phyloP scores from a whole-genome alignment of 805 yeast genomes.

The Cyberlindnera samutprakarnensis region DNA sequence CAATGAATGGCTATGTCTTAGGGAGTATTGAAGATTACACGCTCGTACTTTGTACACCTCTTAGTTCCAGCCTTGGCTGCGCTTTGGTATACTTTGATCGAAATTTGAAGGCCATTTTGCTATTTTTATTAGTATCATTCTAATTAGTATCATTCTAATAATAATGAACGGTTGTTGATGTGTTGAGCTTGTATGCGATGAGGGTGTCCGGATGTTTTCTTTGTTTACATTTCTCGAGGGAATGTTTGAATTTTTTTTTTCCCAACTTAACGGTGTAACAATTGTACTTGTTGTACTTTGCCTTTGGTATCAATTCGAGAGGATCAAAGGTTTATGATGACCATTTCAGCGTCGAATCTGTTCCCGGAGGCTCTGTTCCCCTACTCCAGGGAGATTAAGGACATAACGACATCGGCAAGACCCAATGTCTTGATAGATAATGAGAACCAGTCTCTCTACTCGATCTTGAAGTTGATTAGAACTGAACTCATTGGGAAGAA shows the following conservation, averaged over 20 bases:
- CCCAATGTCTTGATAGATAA: conserved; percentile 18
- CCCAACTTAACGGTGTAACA: too few relatives aligned
- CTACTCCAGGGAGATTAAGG: conserved; percentile 15
- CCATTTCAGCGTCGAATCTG: conserved; percentile 2
- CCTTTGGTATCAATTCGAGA: too few relatives aligned
- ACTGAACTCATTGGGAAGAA: conserved; percentile 13
- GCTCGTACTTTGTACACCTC: too few relatives aligned
- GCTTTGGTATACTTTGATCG: too few relatives aligned
- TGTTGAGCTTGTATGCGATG: not conserved
- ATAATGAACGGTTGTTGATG: not conserved
- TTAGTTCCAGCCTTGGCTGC: too few relatives aligned
- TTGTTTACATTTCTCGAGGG: conserved; percentile 2
- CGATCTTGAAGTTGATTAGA: conserved; percentile 17
- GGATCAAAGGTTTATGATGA: too few relatives aligned
- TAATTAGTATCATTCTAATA: too few relatives aligned
- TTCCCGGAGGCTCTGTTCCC: conserved; percentile 17
- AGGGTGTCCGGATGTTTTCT: not conserved
- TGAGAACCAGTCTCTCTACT: conserved; percentile 15
- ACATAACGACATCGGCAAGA: conserved; percentile 8
- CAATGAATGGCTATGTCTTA: too few relatives aligned
- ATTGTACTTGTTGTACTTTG: too few relatives aligned
- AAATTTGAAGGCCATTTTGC: too few relatives aligned
- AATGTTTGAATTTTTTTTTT: conserved; percentile 2
- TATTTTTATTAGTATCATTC: too few relatives aligned
- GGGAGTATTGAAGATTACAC: too few relatives aligned